A percentile compares a stretch with the other conserved stretches of the same genome.
Conservation (phyloP, 495 filamentous ascomycete species). For the Astrocystis sublimbata region DNA sequence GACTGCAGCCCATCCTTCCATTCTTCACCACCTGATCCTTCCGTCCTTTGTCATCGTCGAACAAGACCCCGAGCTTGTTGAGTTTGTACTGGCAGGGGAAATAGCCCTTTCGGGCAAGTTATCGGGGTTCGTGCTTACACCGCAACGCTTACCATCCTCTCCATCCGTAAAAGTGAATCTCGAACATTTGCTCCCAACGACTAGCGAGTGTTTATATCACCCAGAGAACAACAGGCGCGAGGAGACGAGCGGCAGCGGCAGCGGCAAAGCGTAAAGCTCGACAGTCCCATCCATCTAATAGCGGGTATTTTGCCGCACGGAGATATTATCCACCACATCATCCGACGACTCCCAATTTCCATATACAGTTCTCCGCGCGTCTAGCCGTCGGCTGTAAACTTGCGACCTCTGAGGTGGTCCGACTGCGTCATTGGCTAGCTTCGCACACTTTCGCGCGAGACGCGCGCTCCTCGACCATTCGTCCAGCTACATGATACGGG, state of each 20-base stretch:
- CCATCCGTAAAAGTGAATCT: not conserved
- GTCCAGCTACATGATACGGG: conserved; percentile 1
- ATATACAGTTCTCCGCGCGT: conserved; percentile 17
- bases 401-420: not conserved
- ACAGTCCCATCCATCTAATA: conserved; percentile 9
- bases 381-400: conserved; percentile 3
- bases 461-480: conserved; percentile 10
- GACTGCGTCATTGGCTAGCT: conserved; percentile 13
- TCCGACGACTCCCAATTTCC: conserved; percentile 11
- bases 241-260: conserved; percentile 18
- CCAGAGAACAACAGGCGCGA: not conserved
- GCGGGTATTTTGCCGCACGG: conserved; percentile 7
- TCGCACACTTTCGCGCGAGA: conserved; percentile 6
- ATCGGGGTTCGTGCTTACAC: not conserved
- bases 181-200: conserved; percentile 4
- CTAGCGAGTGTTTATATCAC: not conserved
- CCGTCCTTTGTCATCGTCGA: conserved; percentile 3
- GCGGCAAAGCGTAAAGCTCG: conserved; percentile 5
- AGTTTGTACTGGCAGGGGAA: not conserved
- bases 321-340: conserved; percentile 17
- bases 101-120: not conserved
- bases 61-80: not conserved
- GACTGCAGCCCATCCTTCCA: not conserved
- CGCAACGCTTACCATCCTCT: conserved; percentile 1
- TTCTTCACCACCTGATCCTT: not conserved